Evolutionary conservation across 305 asterid species (phyloP).

Genomic region (Rubia balearica): DNA sequence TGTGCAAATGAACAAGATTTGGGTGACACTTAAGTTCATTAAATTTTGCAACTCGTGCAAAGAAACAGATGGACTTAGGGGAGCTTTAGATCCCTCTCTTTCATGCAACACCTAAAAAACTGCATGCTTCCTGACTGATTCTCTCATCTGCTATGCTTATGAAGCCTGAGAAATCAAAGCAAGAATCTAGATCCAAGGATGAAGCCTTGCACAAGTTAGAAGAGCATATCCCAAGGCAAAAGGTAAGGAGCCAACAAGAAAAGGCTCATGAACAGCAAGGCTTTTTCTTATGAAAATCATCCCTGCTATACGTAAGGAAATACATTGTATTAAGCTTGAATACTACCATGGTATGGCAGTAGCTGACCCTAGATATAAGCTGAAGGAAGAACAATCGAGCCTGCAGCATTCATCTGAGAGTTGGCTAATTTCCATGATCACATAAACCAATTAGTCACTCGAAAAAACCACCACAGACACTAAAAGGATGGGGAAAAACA

Average conservation of each 20-base stretch:
- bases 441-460: not conserved
- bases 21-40: conserved; percentile 75
- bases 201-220: conserved; percentile 26
- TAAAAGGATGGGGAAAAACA: not conserved
- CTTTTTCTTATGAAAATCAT: no score
- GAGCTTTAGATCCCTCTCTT: conserved; percentile 42
- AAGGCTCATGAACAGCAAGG: no score
- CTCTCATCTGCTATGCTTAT: not conserved
- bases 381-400: conserved; percentile 35
- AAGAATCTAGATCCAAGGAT: conserved; percentile 25
- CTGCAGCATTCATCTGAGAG: conserved; percentile 8
- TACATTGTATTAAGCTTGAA: not conserved
- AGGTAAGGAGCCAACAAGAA: no score
- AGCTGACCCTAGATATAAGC: conserved; percentile 32
- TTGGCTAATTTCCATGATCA: conserved; percentile 14
- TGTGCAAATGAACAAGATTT: conserved; percentile 43
- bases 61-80: conserved; percentile 68
- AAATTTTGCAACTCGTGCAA: conserved; percentile 83
- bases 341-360: conserved; percentile 40
- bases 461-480: not conserved
- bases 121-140: conserved; percentile 34
- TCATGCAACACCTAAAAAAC: not conserved
- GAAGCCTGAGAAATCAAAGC: conserved; percentile 25
- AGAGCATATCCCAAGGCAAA: conserved; percentile 25
- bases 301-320: no score